phyloP scores from a whole-genome alignment of 208 protist genomes.

The Trypanosoma grayi region DNA sequence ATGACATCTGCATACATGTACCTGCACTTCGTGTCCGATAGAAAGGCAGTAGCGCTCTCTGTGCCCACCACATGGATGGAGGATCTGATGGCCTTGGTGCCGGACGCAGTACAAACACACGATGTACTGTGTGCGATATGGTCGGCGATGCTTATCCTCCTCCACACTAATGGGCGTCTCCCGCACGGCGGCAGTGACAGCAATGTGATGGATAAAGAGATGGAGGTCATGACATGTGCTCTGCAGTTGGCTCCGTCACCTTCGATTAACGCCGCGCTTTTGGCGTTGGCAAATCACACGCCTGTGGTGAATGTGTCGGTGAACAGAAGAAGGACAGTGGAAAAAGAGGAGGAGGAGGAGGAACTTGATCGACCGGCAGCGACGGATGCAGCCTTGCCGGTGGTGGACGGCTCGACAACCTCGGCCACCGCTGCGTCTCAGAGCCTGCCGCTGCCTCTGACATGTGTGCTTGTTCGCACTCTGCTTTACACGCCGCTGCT shows the following conservation, averaged over 20 bases:
- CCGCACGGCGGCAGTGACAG: conserved; percentile 6
- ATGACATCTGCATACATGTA: conserved; percentile 71
- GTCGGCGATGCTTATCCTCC: conserved; percentile 40
- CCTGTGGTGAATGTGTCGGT: not conserved
- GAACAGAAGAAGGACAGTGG: not conserved
- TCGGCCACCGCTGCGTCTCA: conserved; percentile 16
- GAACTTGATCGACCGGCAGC: conserved; percentile 17
- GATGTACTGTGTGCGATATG: conserved; percentile 56
- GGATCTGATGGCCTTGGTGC: conserved; percentile 38
- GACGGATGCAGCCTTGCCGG: conserved; percentile 1
- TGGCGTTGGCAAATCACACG: not conserved
- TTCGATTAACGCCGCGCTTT: conserved; percentile 22
- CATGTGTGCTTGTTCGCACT: conserved; percentile 9
- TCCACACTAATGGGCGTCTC: conserved; percentile 1
- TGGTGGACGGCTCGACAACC: conserved; percentile 1
- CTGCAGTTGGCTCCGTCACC: conserved; percentile 26
- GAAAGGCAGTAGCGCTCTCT: conserved; percentile 6
- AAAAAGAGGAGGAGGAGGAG: conserved; percentile 41
- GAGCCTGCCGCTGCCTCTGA: conserved; percentile 26
- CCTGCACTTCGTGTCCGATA: conserved; percentile 39
- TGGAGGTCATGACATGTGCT: conserved; percentile 9
- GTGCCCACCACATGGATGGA: conserved; percentile 45
- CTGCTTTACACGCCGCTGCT: conserved; percentile 14
- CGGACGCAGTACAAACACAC: conserved; percentile 25
- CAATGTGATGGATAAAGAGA: conserved; percentile 13